Evolutionary conservation across 2,329 filamentous ascomycete genomes (phyloP).

Genomic region (Talaromyces marneffei): DNA sequence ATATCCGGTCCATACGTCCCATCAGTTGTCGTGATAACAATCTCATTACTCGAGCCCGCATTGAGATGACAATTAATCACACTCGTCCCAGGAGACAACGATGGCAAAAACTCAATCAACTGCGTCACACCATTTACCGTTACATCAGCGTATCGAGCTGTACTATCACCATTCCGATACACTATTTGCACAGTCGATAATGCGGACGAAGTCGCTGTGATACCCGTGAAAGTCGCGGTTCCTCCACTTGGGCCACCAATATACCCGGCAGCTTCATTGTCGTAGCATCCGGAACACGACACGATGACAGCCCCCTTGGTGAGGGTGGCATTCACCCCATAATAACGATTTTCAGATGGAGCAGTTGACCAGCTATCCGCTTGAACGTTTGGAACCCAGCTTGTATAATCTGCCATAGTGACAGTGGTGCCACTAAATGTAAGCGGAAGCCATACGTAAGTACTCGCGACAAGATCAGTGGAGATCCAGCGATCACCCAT

Average conservation of each 20-base stretch:
- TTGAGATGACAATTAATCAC: not conserved
- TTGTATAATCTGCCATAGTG: constrained; percentile 5
- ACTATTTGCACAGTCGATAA: constrained; percentile 51
- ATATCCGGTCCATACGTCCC: constrained; percentile 10
- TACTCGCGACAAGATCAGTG: constrained; percentile 54
- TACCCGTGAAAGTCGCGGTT: constrained; percentile 43
- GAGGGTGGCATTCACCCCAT: constrained; percentile 24
- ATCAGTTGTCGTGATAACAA: not conserved
- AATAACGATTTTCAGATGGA: constrained; percentile 1
- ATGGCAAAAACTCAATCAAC: constrained; percentile 52
- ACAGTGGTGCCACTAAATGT: constrained; percentile 10
- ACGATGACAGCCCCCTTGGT: constrained; percentile 43
- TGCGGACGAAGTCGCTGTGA: constrained; percentile 42
- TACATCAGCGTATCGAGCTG: constrained; percentile 50
- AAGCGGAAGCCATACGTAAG: constrained; percentile 61
- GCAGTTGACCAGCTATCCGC: constrained; percentile 4
- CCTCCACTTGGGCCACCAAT: constrained; percentile 48
- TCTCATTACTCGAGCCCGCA: not conserved
- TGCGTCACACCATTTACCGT: constrained; percentile 51
- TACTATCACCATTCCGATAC: constrained; percentile 52
- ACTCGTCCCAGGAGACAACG: constrained; percentile 16
- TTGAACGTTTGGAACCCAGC: constrained; percentile 1
- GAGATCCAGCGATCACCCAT: constrained; percentile 63
- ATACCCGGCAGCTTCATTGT: constrained; percentile 48
- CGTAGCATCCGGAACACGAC: constrained; percentile 50